Evolutionary conservation across 139 green algal genomes (phyloP), one percentile per base, ranked within the genome.

Genomic region (Pleodorina starrii): DNA sequence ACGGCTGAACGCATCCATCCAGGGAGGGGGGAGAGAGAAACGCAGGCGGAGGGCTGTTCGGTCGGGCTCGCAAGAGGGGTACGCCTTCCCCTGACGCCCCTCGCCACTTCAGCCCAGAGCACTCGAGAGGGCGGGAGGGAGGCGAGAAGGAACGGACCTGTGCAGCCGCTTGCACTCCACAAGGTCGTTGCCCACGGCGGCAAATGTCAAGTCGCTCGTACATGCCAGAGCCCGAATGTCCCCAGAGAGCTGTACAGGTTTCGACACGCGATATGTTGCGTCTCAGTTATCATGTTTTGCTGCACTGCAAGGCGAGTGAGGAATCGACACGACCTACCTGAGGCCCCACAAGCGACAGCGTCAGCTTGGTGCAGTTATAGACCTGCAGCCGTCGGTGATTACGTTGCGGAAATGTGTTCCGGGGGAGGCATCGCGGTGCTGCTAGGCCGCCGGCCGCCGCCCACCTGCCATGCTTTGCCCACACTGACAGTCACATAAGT

Each of bases 381-480:
- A 98, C 90, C 96, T 99, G 94, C 84, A 91, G 21, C 35, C 59
- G 54, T n/a, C 60, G 44, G n/a, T n/a, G 10, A 43, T 82, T 66
- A 12, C 19, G 40, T 59, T 48, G 5, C 32, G 29, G 63, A 27
- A 29, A 3, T 44, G 68, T 36, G 21, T 80, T 77, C 35, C 69
- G 35, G 36, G 35, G 36, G 25, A 54, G 59, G 7, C 10, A 19
- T 23, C 12, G 1, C 19, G 5, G 48, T 23, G 36, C 40, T 19
- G 50, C 50, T 27, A 74, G 29, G 51, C 59, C 57, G 57, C 79
- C 79, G 16, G 79, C 57, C 79, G 79, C 57, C 79, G 57, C 38
- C 79, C 79, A 98, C 97, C 95, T 99, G 97, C 97, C 97, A 99
- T 59, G 96, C 93, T 38, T 97, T 97, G 25, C 97, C 97, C 2